Percentiles rank a stretch among this genome's conserved stretches.
Evolutionary conservation across 768 basidiomycete genomes (phyloP).

Genomic region (Butyriboletus loyo): DNA sequence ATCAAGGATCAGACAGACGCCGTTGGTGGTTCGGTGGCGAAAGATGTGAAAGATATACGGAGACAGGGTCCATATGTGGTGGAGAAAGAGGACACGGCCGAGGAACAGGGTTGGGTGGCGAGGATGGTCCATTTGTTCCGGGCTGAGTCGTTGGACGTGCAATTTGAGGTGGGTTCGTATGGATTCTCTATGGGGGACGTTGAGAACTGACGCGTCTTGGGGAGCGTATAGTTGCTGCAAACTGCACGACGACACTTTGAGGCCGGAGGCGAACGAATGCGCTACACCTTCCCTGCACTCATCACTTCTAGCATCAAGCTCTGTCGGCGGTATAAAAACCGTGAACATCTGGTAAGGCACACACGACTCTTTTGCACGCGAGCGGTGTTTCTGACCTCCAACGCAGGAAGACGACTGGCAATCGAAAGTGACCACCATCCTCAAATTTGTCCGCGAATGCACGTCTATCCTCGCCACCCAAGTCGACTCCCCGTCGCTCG

Average conservation of each 20-base stretch:
- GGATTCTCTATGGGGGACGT: neutral
- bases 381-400: neutral
- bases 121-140: constrained; percentile 96
- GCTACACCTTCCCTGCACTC: constrained; percentile 94
- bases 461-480: constrained; percentile 90
- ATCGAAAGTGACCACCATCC: constrained; percentile 77
- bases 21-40: constrained; percentile 28
- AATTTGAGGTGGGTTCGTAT: constrained; percentile 70
- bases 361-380: neutral
- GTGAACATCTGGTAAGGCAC: constrained; percentile 60
- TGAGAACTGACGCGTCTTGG: neutral
- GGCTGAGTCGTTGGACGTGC: constrained; percentile 79
- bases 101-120: constrained; percentile 99
- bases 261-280: constrained; percentile 90
- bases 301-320: constrained; percentile 93
- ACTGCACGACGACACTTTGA: constrained; percentile 87
- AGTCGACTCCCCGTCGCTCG: constrained; percentile 90
- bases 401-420: constrained; percentile 85
- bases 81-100: constrained; percentile 90
- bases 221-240: constrained; percentile 71
- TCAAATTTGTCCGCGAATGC: constrained; percentile 93
- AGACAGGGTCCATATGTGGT: constrained; percentile 57
- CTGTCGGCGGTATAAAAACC: constrained; percentile 85
- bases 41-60: constrained; percentile 42
- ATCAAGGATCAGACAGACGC: constrained; percentile 81